Conservation (phyloP, 805 yeast genomes). For the Cyberlindnera lachancei region DNA sequence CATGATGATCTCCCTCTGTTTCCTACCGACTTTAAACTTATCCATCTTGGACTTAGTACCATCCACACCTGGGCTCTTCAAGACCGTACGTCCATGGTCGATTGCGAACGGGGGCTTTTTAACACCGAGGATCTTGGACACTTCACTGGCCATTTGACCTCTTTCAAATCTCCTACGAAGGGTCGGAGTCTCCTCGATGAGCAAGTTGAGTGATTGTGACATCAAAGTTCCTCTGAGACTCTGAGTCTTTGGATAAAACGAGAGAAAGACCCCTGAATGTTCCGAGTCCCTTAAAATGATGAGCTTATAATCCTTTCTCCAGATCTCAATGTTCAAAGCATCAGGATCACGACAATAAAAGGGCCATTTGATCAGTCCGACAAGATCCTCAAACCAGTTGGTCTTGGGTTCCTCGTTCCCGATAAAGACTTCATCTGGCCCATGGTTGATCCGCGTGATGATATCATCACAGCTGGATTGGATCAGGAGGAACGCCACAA, state of each 20-base stretch:
- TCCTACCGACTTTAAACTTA: constrained; percentile 1
- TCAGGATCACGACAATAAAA: not conserved
- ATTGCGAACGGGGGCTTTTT: not conserved
- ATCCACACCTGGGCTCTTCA: constrained; percentile 2
- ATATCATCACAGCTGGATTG: constrained; percentile 1
- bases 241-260: constrained; percentile 1
- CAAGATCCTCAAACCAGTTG: constrained; percentile 2
- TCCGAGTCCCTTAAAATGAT: not conserved
- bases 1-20: constrained; percentile 1
- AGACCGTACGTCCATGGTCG: not conserved
- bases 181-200: not conserved
- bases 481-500: not conserved
- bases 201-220: not conserved
- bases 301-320: not conserved
- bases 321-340: not conserved
- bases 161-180: not conserved
- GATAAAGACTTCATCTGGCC: not conserved
- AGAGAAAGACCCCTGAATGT: constrained; percentile 1
- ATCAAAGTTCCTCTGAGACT: not conserved
- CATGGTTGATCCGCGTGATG: not conserved
- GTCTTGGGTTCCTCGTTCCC: not conserved
- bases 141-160: not conserved
- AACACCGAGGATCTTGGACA: not conserved
- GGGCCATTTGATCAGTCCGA: constrained; percentile 2
- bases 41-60: not conserved